Evolutionary conservation across 208 protist species (phyloP), one percentile per base, ranked within the genome.

Genomic region (Crithidia sp.): DNA sequence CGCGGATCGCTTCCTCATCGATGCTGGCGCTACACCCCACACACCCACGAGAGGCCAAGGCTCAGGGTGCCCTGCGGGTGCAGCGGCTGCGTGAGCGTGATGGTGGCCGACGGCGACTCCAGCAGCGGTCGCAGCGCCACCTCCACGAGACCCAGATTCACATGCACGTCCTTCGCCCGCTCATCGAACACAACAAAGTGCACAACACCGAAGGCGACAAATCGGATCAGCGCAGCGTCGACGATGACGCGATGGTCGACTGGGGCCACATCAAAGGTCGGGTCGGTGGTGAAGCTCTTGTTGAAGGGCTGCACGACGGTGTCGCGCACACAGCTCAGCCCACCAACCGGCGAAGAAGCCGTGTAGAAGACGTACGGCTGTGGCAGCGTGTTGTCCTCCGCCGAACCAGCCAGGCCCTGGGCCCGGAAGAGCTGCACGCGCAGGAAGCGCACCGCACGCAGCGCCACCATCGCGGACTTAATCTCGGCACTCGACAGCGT

Each of bases 291-390:
- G 54, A 85, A 82, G 9, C 76, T 19, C 19, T 74, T 71, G 41
- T 79, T 86, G 14, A 61, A 71, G 0, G 89, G 77, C 3, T 70
- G 82, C 47, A 96, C 87, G 9, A 91, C 86, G 37, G 89, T 91
- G 77, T 96, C 92, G n/a, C 83, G 84, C 43, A 94, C 65, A 52
- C 81, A 89, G 70, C 60, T 83, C 16, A 93, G 50, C 36, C 68
- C 74, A 3, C 71, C 75, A 7, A 74, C 41, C 17, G 85, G 77
- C 1, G 77, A 81, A 4, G 81, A 55, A 9, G 85, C 79, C 1
- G 92, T 95, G 87, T 95, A 95, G 68, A 96, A 96, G 16, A 96
- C 84, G 68, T 95, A 96, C 14, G 91, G 91, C 68, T 92, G 82
- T 45, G 88, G 88, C 36, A 71, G 50, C 16, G 52, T 64, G 53